Base-by-base conservation (phyloP, 2,329 filamentous ascomycete species). In the Penicillium polonicum region DNA sequence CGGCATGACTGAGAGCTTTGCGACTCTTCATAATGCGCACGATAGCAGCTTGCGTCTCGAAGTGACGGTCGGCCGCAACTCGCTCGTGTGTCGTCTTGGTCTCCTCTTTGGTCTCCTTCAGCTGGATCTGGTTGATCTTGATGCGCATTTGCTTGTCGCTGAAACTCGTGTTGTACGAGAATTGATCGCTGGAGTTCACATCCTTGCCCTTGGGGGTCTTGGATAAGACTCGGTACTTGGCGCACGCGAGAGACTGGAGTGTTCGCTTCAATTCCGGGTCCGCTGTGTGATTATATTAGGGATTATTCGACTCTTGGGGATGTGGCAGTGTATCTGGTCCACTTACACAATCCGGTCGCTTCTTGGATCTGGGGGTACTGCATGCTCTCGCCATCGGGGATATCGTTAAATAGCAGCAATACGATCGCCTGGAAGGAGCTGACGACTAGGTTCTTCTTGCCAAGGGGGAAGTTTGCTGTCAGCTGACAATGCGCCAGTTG, bases 111-210 rank as follows among this genome's bases (percentile, higher is more conserved):
- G 94, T 97, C 78, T 99, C 94, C 77, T 94, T 95, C 50, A 97
- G 84, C 76, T 99, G 94, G 66, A 99, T 94, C 76, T 97, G 93
- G 78, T 97, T 99, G 80, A 99, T 97, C 80, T 99, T 99, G 78
- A 99, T 88, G 56, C 92, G 87, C 75, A 90, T 89, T 75, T 94
- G 96, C 21, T 87, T 83, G 70, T 97, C 89, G 2, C 79, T 79
- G 75, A 99, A 99, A 17, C 73, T 73, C 44, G 82, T 76, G 77
- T 97, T 97, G 69, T 96, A 87, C 0, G 85, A 85, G 69, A 99
- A 99, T 0, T 87, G 90, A 76, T 99, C 95, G 0, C 85, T 90
- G 0, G 80, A 70, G 58, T 84, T 83, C 64, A 99, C 86, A 0
- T 99, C 92, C 54, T 88, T 86, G 52, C 90, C 88, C 74, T 90